These are phyloP conservation scores for Cladobotryum mycophilum DNA, from an alignment of 2,329 filamentous ascomycete species.

Conservation along the genomic window DNA sequence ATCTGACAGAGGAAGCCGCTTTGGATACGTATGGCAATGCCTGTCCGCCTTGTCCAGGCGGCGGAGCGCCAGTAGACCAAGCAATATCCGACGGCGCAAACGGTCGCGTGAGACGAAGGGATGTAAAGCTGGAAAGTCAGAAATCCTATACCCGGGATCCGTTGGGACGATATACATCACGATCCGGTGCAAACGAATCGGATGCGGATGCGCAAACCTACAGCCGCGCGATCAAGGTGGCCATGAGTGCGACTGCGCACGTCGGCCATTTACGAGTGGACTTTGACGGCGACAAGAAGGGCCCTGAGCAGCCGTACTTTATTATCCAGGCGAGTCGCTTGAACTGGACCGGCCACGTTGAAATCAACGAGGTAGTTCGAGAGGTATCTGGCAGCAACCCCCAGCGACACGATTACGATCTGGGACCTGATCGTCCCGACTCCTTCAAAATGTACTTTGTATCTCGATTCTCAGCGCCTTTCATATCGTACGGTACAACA, in stretches of 20 bases:
- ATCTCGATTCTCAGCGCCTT: conserved; percentile 38
- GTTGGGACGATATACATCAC: conserved; percentile 16
- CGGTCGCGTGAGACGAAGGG: conserved; percentile 25
- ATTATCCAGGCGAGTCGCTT: conserved; percentile 38
- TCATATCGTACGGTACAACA: conserved; percentile 30
- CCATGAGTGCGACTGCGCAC: conserved; percentile 38
- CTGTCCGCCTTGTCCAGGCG: conserved; percentile 31
- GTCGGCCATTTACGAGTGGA: conserved; percentile 36
- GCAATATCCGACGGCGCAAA: conserved; percentile 32
- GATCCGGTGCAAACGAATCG: conserved; percentile 1
- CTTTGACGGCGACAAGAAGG: conserved; percentile 21
- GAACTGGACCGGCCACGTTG: conserved; percentile 39
- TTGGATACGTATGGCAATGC: conserved; percentile 32
- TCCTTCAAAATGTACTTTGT: conserved; percentile 41
- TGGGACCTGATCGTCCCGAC: conserved; percentile 35
- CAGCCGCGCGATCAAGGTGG: conserved; percentile 20
- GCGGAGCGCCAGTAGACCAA: conserved; percentile 5
- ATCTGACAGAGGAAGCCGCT: conserved; percentile 27
- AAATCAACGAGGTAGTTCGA: conserved; percentile 27
- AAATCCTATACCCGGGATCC: neutral
- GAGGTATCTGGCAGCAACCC: conserved; percentile 40
- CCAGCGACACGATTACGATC: conserved; percentile 39
- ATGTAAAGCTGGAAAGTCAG: no score
- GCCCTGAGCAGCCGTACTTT: conserved; percentile 26
- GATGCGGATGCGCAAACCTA: neutral